A percentile compares a stretch with the other conserved stretches of the same genome.
Conservation (phyloP, 805 yeast species). For the Myxozyma mucilagina region DNA sequence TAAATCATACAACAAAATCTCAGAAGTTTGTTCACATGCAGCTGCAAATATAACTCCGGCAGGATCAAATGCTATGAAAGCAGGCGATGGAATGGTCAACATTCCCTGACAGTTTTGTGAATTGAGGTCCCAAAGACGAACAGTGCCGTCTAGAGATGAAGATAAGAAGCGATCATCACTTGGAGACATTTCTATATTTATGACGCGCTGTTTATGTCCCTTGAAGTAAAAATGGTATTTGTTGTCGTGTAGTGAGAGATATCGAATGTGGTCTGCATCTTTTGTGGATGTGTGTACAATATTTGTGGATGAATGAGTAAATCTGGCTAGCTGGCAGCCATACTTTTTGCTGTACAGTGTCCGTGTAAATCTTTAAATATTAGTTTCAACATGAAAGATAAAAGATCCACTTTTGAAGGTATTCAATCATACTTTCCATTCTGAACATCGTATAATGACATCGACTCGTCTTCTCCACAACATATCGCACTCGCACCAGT, state of each 20-base stretch:
- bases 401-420: background rate
- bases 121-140: slow-evolving; percentile 84
- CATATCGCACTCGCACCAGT: slow-evolving; percentile 75
- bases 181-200: slow-evolving; percentile 71
- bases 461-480: slow-evolving; percentile 76
- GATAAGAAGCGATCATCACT: slow-evolving; percentile 62
- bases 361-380: slow-evolving; percentile 43
- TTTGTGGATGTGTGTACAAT: slow-evolving; percentile 84
- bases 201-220: slow-evolving; percentile 82
- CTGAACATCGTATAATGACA: slow-evolving; percentile 79
- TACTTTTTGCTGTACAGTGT: slow-evolving; percentile 83
- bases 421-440: slow-evolving; percentile 55
- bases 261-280: slow-evolving; percentile 57
- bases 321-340: slow-evolving; percentile 84
- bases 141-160: slow-evolving; percentile 73
- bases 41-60: slow-evolving; percentile 79
- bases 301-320: slow-evolving; percentile 70
- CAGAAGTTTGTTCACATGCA: slow-evolving; percentile 49
- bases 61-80: slow-evolving; percentile 74
- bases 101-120: slow-evolving; percentile 65
- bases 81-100: slow-evolving; percentile 55
- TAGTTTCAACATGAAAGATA: background rate
- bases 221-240: slow-evolving; percentile 79
- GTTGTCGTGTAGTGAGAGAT: slow-evolving; percentile 73
- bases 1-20: slow-evolving; percentile 61